These are phyloP conservation scores for Diplodia mutila DNA, from an alignment of 2,329 filamentous ascomycete genomes.

Conservation along the genomic window DNA sequence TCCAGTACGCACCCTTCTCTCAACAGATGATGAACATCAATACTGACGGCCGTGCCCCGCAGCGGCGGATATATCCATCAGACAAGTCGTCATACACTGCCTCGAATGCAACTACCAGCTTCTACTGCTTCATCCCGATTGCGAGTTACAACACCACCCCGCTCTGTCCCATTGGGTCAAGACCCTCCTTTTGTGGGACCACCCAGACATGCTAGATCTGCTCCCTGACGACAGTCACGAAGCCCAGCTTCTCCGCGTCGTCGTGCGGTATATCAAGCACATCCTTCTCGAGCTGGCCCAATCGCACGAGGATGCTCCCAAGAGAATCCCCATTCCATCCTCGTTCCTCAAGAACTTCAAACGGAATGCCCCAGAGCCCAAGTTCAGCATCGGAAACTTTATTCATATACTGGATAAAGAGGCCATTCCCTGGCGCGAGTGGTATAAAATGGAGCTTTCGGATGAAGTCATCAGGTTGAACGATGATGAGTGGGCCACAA, in stretches of 20 bases:
- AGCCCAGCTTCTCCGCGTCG: not conserved
- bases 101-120: constrained; percentile 9
- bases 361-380: constrained; percentile 22
- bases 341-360: constrained; percentile 30
- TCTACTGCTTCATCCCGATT: constrained; percentile 26
- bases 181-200: constrained; percentile 33
- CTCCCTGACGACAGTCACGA: not conserved
- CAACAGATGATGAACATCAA: not conserved
- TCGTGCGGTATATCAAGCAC: constrained; percentile 13
- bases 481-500: no score
- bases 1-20: not conserved
- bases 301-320: constrained; percentile 26
- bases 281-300: constrained; percentile 36
- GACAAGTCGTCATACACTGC: constrained; percentile 5
- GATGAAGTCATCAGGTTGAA: not conserved
- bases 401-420: constrained; percentile 44
- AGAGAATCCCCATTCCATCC: constrained; percentile 29
- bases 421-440: constrained; percentile 31
- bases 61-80: not conserved
- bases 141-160: constrained; percentile 40
- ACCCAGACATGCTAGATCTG: not conserved
- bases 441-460: not conserved
- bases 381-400: constrained; percentile 37
- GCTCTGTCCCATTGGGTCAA: constrained; percentile 48
- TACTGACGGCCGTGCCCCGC: not conserved